Evolutionary conservation across 2,329 filamentous ascomycete species (phyloP), one percentile per base, ranked within the genome.

Genomic region (Cercospora sp.): DNA sequence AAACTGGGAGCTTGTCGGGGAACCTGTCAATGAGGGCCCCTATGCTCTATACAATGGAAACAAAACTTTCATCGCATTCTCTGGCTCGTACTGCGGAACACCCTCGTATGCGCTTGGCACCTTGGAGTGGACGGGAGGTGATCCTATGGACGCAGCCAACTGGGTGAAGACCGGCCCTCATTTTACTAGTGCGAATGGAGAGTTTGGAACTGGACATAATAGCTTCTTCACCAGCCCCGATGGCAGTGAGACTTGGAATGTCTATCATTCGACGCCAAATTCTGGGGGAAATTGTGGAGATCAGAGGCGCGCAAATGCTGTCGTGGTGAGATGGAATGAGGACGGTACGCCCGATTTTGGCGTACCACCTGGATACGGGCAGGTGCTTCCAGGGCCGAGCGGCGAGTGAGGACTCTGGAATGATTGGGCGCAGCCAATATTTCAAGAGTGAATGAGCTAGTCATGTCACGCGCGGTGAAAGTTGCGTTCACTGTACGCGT

Each of bases 181-280:
- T 2, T 82, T 88, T 42, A 82, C 79, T 20, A 83, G 80, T 55
- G 85, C 82, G 1, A 87, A 87, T 67, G 85, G 85, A 3, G 86
- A 87, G 73, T 87, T 84, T 60, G 64, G 45, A 7, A 64, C 60
- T 8, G 58, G 48, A 18, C 42, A 42, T 40, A 60, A 55, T 60
- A 85, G 84, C 2, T 88, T 88, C 80, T 88, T 89, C 77, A 78
- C 76, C 30, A 87, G 84, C 69, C 85, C 86, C 0, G 85, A 88
- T 68, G 84, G 81, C 3, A 82, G 77, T 0, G 81, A 88, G 75
- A 84, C 82, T 2, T 88, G 82, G 82, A 86, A 85, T 62, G 82
- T 85, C 0, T 88, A 85, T 75, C 85, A 88, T 70, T 86, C 86
- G 0, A 87, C 85, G 0, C 77, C 79, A 1, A 84, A 81, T 67